A percentile compares a stretch with the other conserved stretches of the same genome.
Conservation (phyloP, 2,329 filamentous ascomycete species). For the Madurella mycetomatis region DNA sequence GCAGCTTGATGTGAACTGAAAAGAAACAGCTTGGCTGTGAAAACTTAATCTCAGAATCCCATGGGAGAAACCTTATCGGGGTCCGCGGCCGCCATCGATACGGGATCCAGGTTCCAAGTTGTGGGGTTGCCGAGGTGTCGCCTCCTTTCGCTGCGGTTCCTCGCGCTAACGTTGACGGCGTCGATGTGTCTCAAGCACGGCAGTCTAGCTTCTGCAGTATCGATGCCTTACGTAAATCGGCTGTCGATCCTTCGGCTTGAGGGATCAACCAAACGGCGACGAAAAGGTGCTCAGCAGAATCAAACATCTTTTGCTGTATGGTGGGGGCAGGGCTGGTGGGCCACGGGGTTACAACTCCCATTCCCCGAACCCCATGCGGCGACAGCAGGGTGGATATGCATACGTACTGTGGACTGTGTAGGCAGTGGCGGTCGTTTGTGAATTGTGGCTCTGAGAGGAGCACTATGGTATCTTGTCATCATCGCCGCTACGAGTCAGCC, state of each 20-base stretch:
- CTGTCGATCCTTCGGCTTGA: constrained; percentile 7
- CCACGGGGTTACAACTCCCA: too few relatives aligned
- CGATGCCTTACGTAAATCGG: constrained; percentile 13
- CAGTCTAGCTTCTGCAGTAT: not conserved
- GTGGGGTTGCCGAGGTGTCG: not conserved
- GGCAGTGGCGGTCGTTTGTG: too few relatives aligned
- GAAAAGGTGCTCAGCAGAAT: too few relatives aligned
- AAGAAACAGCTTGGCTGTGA: not conserved
- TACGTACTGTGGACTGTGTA: too few relatives aligned
- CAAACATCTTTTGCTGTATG: too few relatives aligned
- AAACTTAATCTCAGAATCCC: constrained; percentile 1
- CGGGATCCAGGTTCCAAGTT: not conserved
- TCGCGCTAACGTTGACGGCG: constrained; percentile 7
- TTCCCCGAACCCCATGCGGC: too few relatives aligned
- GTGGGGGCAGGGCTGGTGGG: too few relatives aligned
- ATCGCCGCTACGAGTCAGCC: not conserved
- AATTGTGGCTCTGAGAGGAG: too few relatives aligned
- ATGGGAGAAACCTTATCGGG: not conserved
- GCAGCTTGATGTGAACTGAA: too few relatives aligned
- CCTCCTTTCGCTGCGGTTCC: not conserved
- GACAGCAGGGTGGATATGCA: too few relatives aligned
- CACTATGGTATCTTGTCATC: too few relatives aligned
- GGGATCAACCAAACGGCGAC: not conserved
- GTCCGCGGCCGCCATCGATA: not conserved
- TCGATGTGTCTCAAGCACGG: not conserved